These are phyloP conservation scores for Thecaphora thlaspeos DNA, from an alignment of 1,284 basidiomycete species.

Conservation along the genomic window DNA sequence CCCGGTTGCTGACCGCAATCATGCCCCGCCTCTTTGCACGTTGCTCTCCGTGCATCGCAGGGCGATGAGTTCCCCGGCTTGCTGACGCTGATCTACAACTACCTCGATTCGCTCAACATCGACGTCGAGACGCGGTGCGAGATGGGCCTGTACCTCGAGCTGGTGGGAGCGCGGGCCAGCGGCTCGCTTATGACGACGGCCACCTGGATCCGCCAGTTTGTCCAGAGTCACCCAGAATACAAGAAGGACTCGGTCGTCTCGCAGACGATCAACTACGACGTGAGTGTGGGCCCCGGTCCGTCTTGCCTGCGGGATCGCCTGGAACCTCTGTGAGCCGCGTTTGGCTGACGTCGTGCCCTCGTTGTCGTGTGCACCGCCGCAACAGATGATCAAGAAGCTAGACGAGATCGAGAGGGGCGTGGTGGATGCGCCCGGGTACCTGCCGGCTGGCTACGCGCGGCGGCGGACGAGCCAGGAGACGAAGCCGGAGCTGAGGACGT, in stretches of 20 bases:
- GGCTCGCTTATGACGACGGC: slow-evolving; percentile 91
- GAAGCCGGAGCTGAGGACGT: slow-evolving; percentile 21
- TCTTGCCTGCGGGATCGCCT: too few relatives aligned
- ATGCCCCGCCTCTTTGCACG: too few relatives aligned
- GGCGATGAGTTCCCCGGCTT: slow-evolving; percentile 77
- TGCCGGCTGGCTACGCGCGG: slow-evolving; percentile 49
- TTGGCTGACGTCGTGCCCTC: background rate
- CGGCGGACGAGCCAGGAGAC: slow-evolving; percentile 31
- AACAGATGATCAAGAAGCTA: slow-evolving; percentile 72
- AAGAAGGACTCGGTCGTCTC: slow-evolving; percentile 85
- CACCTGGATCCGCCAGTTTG: slow-evolving; percentile 88
- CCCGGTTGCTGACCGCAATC: too few relatives aligned
- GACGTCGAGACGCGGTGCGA: slow-evolving; percentile 67
- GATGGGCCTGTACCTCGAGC: slow-evolving; percentile 63
- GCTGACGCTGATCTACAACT: slow-evolving; percentile 77
- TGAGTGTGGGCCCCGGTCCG: slow-evolving; percentile 3
- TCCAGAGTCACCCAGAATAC: slow-evolving; percentile 84
- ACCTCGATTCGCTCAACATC: slow-evolving; percentile 83
- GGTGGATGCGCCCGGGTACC: slow-evolving; percentile 48
- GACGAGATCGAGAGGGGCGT: slow-evolving; percentile 70
- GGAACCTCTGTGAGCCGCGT: too few relatives aligned
- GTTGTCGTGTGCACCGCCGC: slow-evolving; percentile 6
- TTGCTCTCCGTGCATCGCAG: slow-evolving; percentile 22
- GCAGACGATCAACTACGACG: slow-evolving; percentile 88
- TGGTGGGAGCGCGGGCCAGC: slow-evolving; percentile 66